Base-by-base conservation (phyloP, 2,329 filamentous ascomycete species). In the Trichoderma pleuroti region DNA sequence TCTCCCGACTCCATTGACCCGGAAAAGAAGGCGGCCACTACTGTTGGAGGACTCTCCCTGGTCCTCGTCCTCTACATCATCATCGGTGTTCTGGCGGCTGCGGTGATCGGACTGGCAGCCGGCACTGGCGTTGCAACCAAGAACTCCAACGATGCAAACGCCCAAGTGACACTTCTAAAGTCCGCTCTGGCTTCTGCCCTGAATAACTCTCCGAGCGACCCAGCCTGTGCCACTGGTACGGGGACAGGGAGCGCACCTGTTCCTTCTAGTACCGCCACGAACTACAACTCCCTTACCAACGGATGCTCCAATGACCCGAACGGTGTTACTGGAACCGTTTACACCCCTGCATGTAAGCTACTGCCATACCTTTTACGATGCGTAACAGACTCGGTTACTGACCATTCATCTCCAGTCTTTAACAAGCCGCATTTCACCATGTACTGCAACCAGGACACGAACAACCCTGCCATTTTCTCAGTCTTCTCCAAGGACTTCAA, bases 101-200 rank as follows among this genome's bases (percentile, higher is more conserved):
- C 56, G 36, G 66, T 68, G 7, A 68, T 68, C 32, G 66, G 66
- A 28, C 42, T 68, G 9, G 66, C 66, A 36, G 66, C 66, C 18
- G 66, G 66, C 7, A 68, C 66, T 18, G 66, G 66, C 11, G 56
- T 68, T 18, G 66, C 66, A 16, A 36, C 66, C 39, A 68, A 36
- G 21, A 68, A 68, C 14, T 68, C 52, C 56, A 68, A 68, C 66
- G 30, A 68, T 24, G 66, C 66, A 52, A 28, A 52, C 39, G 21
- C 66, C 7, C 34, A 52, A 18, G 21, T 68, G 56, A 5, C 14
- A 14, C 21, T 12, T 11, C 21, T 68, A 16, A 61, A n/a, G 14
- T 21, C 65, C 8, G 36, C 66, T 21, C 56, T 68, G 28, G 21
- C 56, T 11, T 39, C 21, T 16, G 36, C 26, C 30, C 26, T 21